A percentile compares a stretch with the other conserved stretches of the same genome.
phyloP scores from a whole-genome alignment of 2,329 filamentous ascomycete species.

The Emmonsiellopsis sp. region DNA sequence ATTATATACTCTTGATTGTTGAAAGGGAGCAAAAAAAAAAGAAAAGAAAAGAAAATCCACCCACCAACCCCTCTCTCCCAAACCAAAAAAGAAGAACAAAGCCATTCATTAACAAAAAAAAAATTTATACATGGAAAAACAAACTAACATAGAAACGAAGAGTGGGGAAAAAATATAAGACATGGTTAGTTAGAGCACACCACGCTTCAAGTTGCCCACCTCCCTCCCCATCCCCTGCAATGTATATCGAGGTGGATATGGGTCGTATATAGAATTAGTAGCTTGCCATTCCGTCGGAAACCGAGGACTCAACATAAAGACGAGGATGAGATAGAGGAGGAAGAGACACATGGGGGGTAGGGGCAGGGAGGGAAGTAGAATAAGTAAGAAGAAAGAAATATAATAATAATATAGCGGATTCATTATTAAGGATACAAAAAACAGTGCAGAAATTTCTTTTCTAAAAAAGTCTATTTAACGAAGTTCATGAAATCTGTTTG shows the following conservation, averaged over 20 bases:
- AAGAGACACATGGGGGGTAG: background rate
- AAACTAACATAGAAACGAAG: background rate
- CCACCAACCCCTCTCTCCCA: too few relatives aligned
- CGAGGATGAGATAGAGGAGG: too few relatives aligned
- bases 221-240: too few relatives aligned
- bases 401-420: background rate
- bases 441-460: background rate
- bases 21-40: too few relatives aligned
- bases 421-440: background rate
- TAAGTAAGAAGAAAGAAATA: background rate
- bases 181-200: background rate
- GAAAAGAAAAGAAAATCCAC: background rate
- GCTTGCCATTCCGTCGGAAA: too few relatives aligned
- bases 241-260: too few relatives aligned
- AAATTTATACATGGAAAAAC: background rate
- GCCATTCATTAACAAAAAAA: background rate
- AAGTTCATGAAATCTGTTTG: slow-evolving; percentile 56
- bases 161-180: background rate
- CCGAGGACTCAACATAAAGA: too few relatives aligned
- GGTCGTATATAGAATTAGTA: too few relatives aligned
- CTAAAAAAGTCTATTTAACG: slow-evolving; percentile 2
- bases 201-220: too few relatives aligned
- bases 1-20: too few relatives aligned
- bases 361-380: background rate
- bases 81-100: background rate